phyloP scores from a whole-genome alignment of 1,284 basidiomycete species.

The Cryptococcus sp. region DNA sequence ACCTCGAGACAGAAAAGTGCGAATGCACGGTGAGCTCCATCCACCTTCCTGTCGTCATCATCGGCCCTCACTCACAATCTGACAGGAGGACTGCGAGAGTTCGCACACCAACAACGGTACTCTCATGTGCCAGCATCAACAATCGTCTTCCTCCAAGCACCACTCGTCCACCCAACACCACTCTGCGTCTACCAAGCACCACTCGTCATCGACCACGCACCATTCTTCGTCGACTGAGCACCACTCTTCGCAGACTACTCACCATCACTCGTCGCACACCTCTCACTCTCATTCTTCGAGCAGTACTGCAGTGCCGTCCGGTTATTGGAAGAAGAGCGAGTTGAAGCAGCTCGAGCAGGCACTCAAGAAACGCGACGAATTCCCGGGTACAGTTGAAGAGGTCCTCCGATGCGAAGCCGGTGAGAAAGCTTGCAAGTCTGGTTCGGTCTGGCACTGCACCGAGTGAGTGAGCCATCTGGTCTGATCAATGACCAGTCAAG shows the following conservation, averaged over 20 bases:
- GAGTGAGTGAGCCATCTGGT: conserved; percentile 16
- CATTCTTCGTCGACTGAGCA: conserved; percentile 1
- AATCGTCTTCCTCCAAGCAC: neutral
- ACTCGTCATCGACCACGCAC: conserved; percentile 6
- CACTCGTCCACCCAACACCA: conserved; percentile 3
- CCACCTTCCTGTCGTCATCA: neutral
- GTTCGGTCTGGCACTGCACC: conserved; percentile 20
- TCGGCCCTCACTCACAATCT: neutral
- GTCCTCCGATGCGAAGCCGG: conserved; percentile 15
- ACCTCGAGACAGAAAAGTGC: conserved; percentile 12
- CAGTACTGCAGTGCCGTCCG: neutral
- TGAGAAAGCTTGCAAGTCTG: conserved; percentile 27
- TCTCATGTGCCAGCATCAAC: conserved; percentile 3
- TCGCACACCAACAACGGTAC: conserved; percentile 1
- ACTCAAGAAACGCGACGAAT: conserved; percentile 11
- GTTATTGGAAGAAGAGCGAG: neutral
- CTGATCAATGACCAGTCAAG: neutral
- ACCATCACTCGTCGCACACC: conserved; percentile 5
- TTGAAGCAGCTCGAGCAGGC: conserved; percentile 15
- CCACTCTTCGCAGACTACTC: neutral
- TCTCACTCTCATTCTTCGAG: conserved; percentile 2
- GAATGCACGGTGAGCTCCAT: conserved; percentile 14
- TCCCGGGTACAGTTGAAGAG: conserved; percentile 14
- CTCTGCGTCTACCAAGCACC: neutral
- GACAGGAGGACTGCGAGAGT: conserved; percentile 13